phyloP scores from a whole-genome alignment of 176 grass and related monocot species.

The Echinochloa phyllopogon region DNA sequence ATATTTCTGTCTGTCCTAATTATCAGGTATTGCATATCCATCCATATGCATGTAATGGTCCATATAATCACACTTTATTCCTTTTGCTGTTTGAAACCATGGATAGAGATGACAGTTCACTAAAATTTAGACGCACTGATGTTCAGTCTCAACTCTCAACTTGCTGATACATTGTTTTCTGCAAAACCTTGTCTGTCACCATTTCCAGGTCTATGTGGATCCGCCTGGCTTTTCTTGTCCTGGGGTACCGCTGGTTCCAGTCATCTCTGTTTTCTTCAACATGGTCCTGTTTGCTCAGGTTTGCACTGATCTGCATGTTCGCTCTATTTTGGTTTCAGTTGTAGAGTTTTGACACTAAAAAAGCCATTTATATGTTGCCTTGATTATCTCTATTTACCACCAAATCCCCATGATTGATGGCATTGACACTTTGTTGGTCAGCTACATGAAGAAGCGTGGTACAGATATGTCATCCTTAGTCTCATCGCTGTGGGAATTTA shows the following conservation, averaged over 20 bases:
- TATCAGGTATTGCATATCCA: background rate
- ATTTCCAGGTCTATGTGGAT: conserved; percentile 72
- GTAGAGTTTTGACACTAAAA: background rate
- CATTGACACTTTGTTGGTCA: conserved; percentile 41
- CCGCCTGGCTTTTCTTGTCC: conserved; percentile 91
- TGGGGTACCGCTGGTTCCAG: conserved; percentile 73
- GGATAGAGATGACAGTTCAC: background rate
- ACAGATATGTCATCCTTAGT: conserved; percentile 88
- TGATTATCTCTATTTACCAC: background rate
- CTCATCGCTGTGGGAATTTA: conserved; percentile 66
- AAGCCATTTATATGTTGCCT: background rate
- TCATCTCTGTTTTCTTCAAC: conserved; percentile 94
- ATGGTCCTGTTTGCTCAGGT: conserved; percentile 96
- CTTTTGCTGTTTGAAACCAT: conserved; percentile 2
- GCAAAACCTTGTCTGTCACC: conserved; percentile 11
- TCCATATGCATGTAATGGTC: background rate
- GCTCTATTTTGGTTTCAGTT: background rate
- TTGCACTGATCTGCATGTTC: background rate
- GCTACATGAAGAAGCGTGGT: conserved; percentile 98
- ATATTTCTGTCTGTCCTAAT: background rate
- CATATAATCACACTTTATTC: background rate
- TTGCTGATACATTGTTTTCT: background rate
- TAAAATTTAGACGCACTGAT: background rate
- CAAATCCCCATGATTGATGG: conserved; percentile 21
- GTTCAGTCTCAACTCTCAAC: background rate